phyloP scores from a whole-genome alignment of 352 stramenopile genomes.

The Elongisporangium undulatum region DNA sequence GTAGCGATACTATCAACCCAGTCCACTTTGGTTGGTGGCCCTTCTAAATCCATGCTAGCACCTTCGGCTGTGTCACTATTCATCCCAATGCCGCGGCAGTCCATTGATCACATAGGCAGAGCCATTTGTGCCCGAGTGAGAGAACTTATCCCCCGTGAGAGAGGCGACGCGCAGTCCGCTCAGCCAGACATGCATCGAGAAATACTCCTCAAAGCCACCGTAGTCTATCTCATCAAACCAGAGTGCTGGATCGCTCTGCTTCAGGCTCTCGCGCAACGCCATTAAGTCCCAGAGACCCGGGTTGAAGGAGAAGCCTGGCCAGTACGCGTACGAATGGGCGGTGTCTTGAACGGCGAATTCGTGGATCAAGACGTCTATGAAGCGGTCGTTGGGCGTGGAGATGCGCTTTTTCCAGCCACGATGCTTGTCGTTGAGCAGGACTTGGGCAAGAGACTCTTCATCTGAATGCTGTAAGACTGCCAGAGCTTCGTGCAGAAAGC shows the following conservation, averaged over 20 bases:
- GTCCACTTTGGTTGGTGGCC: no score
- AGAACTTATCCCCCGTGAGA: conserved; percentile 5
- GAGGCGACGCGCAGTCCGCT: conserved; percentile 24
- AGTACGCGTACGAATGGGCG: conserved; percentile 36
- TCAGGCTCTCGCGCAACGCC: conserved; percentile 4
- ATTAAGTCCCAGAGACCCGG: conserved; percentile 45
- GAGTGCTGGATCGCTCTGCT: background rate
- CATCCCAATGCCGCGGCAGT: conserved; percentile 28
- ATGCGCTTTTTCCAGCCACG: conserved; percentile 15
- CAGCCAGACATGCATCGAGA: conserved; percentile 25
- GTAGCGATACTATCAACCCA: background rate
- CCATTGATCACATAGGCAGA: conserved; percentile 47
- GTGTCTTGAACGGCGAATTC: conserved; percentile 42
- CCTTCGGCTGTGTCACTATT: background rate
- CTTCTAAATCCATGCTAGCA: background rate
- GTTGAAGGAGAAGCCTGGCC: conserved; percentile 67
- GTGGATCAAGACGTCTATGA: conserved; percentile 13
- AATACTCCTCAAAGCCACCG: conserved; percentile 31
- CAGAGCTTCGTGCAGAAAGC: conserved; percentile 17
- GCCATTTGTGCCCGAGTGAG: conserved; percentile 31
- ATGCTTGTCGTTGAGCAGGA: conserved; percentile 53
- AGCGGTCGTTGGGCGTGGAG: background rate
- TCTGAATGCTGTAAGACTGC: conserved; percentile 8
- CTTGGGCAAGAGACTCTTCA: conserved; percentile 19
- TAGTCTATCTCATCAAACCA: conserved; percentile 15